phyloP scores from a whole-genome alignment of 164 flowering plant genomes.

The Umbilicus rupestris region DNA sequence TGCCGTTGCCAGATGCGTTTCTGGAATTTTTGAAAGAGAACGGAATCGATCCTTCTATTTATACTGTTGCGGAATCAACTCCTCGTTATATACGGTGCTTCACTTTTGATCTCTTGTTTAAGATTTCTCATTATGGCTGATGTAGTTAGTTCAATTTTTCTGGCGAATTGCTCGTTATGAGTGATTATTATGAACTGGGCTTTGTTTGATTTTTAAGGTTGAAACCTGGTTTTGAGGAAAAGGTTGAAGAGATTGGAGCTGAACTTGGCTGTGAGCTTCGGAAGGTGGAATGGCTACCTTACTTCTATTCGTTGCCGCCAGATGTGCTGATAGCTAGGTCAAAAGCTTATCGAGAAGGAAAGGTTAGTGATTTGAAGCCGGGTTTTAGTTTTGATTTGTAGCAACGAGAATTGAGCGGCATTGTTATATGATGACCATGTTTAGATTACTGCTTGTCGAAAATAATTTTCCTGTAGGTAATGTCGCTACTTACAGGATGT shows the following conservation, averaged over 20 bases:
- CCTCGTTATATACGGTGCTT: conserved; percentile 73
- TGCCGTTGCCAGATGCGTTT: conserved; percentile 54
- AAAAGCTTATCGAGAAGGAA: conserved; percentile 54
- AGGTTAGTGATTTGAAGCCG: conserved; percentile 31
- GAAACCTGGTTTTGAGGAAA: conserved; percentile 52
- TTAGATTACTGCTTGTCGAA: no score
- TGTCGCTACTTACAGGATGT: no score
- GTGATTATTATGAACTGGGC: neutral
- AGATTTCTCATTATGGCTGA: neutral
- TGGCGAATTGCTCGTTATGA: neutral
- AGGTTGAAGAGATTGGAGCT: conserved; percentile 45
- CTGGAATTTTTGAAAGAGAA: conserved; percentile 54
- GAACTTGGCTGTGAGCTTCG: conserved; percentile 51
- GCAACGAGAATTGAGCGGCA: no score
- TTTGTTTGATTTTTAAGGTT: conserved; percentile 27
- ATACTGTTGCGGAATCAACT: conserved; percentile 31
- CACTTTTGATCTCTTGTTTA: neutral
- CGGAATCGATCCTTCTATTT: conserved; percentile 65
- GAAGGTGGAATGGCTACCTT: conserved; percentile 57
- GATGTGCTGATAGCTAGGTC: conserved; percentile 59
- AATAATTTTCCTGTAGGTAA: no score
- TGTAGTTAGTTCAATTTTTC: neutral
- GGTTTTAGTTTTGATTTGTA: neutral
- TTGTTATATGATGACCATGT: no score
- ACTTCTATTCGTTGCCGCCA: conserved; percentile 60